A percentile compares a stretch with the other conserved stretches of the same genome.
phyloP scores from a whole-genome alignment of 2,329 filamentous ascomycete species.

The Aspergillus nomiae region DNA sequence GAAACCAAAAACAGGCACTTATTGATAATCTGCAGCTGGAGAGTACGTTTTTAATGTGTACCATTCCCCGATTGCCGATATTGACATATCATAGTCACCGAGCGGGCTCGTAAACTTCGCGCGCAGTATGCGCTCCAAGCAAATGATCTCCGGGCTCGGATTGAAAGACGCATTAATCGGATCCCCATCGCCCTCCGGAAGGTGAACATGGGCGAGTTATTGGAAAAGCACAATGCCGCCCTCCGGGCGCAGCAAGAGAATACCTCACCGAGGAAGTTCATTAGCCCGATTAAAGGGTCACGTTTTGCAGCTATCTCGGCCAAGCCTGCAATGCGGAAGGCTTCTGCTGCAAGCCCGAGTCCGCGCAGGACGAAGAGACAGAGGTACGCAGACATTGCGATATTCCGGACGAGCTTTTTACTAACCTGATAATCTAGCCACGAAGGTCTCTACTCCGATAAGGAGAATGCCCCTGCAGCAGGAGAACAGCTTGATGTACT shows the following conservation, averaged over 20 bases:
- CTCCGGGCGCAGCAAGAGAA: constrained; percentile 28
- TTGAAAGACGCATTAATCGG: constrained; percentile 91
- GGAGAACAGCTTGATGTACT: constrained; percentile 49
- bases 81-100: constrained; percentile 65
- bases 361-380: constrained; percentile 33
- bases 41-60: constrained; percentile 55
- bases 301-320: constrained; percentile 33
- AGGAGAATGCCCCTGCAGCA: constrained; percentile 66
- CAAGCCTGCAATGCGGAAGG: constrained; percentile 28
- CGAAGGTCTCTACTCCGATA: constrained; percentile 66
- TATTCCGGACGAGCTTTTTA: not conserved
- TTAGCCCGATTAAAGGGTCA: constrained; percentile 31
- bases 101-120: constrained; percentile 82
- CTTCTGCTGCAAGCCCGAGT: constrained; percentile 30
- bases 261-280: constrained; percentile 34
- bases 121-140: constrained; percentile 88
- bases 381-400: constrained; percentile 28
- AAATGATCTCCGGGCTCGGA: constrained; percentile 77
- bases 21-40: constrained; percentile 90
- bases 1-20: constrained; percentile 78
- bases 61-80: constrained; percentile 14
- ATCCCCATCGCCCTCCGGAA: constrained; percentile 80
- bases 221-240: constrained; percentile 53
- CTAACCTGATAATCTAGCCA: constrained; percentile 51
- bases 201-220: constrained; percentile 78